These are phyloP conservation scores for Hanseniaspora hatyaiensis DNA, from an alignment of 805 yeast species.

Conservation along the genomic window DNA sequence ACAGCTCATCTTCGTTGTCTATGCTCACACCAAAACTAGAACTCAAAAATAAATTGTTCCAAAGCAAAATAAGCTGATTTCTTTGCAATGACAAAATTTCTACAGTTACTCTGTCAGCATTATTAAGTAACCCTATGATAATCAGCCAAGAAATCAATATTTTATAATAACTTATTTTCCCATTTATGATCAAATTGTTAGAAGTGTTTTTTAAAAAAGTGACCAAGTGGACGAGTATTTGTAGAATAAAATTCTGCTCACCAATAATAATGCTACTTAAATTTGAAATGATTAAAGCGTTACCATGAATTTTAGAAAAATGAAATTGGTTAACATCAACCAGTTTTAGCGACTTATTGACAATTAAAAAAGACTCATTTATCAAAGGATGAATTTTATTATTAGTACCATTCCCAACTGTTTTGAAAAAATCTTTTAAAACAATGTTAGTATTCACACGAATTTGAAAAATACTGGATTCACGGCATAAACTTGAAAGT, in stretches of 20 bases:
- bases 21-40: conserved; percentile 32
- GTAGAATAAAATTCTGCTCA: conserved; percentile 34
- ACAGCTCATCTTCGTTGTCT: conserved; percentile 29
- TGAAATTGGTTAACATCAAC: conserved; percentile 23
- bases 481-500: conserved; percentile 31
- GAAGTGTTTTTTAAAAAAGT: conserved; percentile 34
- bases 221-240: conserved; percentile 36
- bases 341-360: conserved; percentile 29
- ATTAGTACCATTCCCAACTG: conserved; percentile 11
- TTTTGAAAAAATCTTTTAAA: conserved; percentile 27
- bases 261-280: conserved; percentile 29
- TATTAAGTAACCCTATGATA: conserved; percentile 51
- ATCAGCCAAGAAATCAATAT: conserved; percentile 48
- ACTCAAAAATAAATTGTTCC: conserved; percentile 50
- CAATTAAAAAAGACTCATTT: conserved; percentile 29
- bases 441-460: conserved; percentile 34
- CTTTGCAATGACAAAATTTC: conserved; percentile 43
- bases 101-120: conserved; percentile 33
- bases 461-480: conserved; percentile 31
- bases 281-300: conserved; percentile 32
- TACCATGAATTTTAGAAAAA: conserved; percentile 32
- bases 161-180: conserved; percentile 29
- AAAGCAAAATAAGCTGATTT: conserved; percentile 47
- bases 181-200: conserved; percentile 22
- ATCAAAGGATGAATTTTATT: conserved; percentile 29